Conservation (phyloP, 768 basidiomycete species). For the Inosperma sp. region DNA sequence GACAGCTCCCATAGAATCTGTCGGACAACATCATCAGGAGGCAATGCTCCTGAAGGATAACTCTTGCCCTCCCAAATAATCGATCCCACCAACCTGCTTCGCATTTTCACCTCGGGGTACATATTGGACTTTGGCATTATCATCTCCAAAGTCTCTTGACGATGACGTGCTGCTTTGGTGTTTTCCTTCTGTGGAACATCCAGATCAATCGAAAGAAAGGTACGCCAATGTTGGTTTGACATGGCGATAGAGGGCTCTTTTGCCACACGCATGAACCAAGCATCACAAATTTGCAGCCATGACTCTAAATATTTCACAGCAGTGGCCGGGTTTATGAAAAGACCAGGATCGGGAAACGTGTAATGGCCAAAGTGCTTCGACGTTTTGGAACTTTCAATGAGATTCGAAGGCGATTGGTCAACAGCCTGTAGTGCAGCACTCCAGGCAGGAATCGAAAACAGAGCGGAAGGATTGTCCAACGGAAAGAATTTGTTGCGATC, state of each 20-base stretch:
- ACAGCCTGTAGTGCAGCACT: conserved; percentile 4
- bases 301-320: neutral
- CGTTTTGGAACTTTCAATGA: neutral
- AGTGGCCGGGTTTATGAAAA: neutral
- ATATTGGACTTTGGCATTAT: neutral
- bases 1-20: conserved; percentile 8
- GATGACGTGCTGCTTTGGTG: neutral
- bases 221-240: conserved; percentile 6
- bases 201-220: neutral
- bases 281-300: neutral
- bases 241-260: conserved; percentile 1
- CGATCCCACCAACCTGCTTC: neutral
- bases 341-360: neutral
- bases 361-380: neutral
- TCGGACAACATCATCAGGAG: neutral
- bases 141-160: neutral
- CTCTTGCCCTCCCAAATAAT: neutral
- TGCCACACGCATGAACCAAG: neutral
- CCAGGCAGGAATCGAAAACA: conserved; percentile 2
- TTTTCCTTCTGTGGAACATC: neutral
- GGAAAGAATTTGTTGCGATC: conserved; percentile 1
- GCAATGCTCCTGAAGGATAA: neutral
- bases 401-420: neutral
- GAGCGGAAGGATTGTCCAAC: neutral
- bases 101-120: neutral